A percentile compares a stretch with the other conserved stretches of the same genome.
These are phyloP conservation scores for Westerdykella sp. DNA, from an alignment of 2,329 filamentous ascomycete species.

Conservation along the genomic window DNA sequence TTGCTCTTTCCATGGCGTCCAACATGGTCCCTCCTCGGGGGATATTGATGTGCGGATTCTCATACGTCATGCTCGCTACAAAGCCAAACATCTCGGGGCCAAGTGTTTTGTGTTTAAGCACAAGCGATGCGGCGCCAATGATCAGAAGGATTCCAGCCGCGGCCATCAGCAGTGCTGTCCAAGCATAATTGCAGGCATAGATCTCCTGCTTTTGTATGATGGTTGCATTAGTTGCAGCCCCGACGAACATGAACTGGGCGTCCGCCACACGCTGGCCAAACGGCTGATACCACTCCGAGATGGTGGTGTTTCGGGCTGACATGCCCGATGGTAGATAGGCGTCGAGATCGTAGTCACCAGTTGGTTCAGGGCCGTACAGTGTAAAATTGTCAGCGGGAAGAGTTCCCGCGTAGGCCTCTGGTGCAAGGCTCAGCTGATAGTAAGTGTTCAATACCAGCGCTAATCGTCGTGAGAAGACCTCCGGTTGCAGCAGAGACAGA, in stretches of 20 bases:
- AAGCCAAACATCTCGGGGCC: slow-evolving; percentile 34
- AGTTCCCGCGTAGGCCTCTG: slow-evolving; percentile 20
- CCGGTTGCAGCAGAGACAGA: slow-evolving; percentile 7
- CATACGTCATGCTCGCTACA: slow-evolving; percentile 35
- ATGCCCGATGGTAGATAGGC: slow-evolving; percentile 19
- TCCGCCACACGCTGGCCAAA: slow-evolving; percentile 4
- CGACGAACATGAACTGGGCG: slow-evolving; percentile 16
- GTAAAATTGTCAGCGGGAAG: slow-evolving; percentile 16
- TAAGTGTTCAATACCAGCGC: slow-evolving; percentile 26
- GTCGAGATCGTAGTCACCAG: slow-evolving; percentile 17
- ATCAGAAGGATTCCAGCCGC: slow-evolving; percentile 15
- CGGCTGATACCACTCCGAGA: slow-evolving; percentile 12
- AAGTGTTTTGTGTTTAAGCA: slow-evolving; percentile 23
- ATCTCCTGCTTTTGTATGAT: slow-evolving; percentile 11
- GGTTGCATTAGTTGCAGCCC: slow-evolving; percentile 18
- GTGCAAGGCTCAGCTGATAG: slow-evolving; percentile 22
- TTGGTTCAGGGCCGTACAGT: slow-evolving; percentile 20
- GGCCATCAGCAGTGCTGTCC: slow-evolving; percentile 22
- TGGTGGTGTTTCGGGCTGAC: slow-evolving; percentile 8
- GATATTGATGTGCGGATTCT: slow-evolving; percentile 27
- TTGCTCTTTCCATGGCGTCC: slow-evolving; percentile 30
- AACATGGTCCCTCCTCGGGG: slow-evolving; percentile 25
- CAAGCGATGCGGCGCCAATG: slow-evolving; percentile 11
- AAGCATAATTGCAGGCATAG: slow-evolving; percentile 24
- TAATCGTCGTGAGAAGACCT: slow-evolving; percentile 18